Evolutionary conservation across 768 basidiomycete genomes (phyloP), one percentile per base, ranked within the genome.

Genomic region (Kwoniella newhampshirensis): DNA sequence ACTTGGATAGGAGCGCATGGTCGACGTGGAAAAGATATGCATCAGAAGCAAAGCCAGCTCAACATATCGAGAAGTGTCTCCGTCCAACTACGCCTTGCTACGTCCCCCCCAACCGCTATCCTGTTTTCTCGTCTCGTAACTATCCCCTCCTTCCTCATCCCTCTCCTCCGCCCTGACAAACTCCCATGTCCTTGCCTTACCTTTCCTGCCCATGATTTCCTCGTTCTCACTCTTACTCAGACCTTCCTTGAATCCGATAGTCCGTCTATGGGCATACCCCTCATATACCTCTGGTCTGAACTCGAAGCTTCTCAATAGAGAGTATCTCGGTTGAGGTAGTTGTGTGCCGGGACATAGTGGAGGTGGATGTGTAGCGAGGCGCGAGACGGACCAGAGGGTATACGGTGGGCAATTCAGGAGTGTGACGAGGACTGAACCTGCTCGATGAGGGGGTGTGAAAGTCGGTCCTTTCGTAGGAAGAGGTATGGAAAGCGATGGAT

Each of bases 231-330:
- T 37, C 78, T 82, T 26, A 83, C 86, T 70, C 82, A 82, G 0
- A 75, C 88, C 73, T 83, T 81, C 78, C 83, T 89, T 77, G 59
- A 70, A 79, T 4, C 93, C 93, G 69, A 91, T 87, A 2, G 94
- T 96, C 85, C 94, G 87, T n/a, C 89, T 80, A 74, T 98, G 94
- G 65, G 86, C 86, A 67, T 97, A 98, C 1, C 89, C 91, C 45
- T 82, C 83, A 85, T 91, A 98, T 0, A 78, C 61, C 9, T 74
- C 74, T 39, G 88, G 80, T 39, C 84, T 79, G 71, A 98, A 97
- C 17, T 75, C 79, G 75, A 93, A 97, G 0, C 91, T 93, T 26
- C 89, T 83, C 17, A 91, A 73, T 11, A 87, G 80, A 1, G 75
- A 81, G 71, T 87, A 98, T 4, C 75, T 78, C 4, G 89, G 87